Evolutionary conservation across 768 basidiomycete species (phyloP).

Genomic region (Mycena sanguinolenta): DNA sequence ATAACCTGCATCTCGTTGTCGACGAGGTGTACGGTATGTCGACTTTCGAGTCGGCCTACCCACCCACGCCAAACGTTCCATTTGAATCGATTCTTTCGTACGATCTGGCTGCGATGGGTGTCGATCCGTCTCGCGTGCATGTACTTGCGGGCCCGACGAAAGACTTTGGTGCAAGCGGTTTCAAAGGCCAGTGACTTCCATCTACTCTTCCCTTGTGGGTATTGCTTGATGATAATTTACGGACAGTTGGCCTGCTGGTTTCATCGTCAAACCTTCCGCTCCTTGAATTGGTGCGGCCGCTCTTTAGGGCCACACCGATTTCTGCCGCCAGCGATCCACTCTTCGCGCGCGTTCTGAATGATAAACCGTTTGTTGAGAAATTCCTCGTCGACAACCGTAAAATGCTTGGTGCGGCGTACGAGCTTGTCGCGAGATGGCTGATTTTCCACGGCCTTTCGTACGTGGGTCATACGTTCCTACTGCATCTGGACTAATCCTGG

Average conservation of each 20-base stretch:
- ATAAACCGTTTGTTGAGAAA: conserved; percentile 32
- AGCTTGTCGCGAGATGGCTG: conserved; percentile 42
- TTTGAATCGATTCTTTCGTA: conserved; percentile 43
- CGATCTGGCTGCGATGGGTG: conserved; percentile 35
- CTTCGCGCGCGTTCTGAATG: conserved; percentile 42
- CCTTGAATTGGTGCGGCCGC: conserved; percentile 34
- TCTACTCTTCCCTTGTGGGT: too few species aligned
- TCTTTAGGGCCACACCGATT: conserved; percentile 38
- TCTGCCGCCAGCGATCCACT: conserved; percentile 40
- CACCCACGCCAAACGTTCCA: conserved; percentile 21
- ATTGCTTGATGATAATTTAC: too few species aligned
- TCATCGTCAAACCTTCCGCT: conserved; percentile 34
- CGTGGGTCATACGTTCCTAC: background rate
- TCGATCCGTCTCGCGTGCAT: conserved; percentile 42
- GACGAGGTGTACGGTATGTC: conserved; percentile 48
- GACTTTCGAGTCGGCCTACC: conserved; percentile 40
- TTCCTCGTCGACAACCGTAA: conserved; percentile 39
- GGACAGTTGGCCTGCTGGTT: conserved; percentile 41
- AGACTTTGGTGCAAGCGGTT: conserved; percentile 46
- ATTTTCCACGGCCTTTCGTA: conserved; percentile 36
- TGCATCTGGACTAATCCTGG: background rate
- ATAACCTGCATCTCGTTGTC: conserved; percentile 45
- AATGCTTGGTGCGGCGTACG: conserved; percentile 38
- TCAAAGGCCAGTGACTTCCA: too few species aligned
- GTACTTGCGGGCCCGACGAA: conserved; percentile 48